These are phyloP conservation scores for Drechslera avenae DNA, from an alignment of 2,329 filamentous ascomycete species.

Conservation along the genomic window DNA sequence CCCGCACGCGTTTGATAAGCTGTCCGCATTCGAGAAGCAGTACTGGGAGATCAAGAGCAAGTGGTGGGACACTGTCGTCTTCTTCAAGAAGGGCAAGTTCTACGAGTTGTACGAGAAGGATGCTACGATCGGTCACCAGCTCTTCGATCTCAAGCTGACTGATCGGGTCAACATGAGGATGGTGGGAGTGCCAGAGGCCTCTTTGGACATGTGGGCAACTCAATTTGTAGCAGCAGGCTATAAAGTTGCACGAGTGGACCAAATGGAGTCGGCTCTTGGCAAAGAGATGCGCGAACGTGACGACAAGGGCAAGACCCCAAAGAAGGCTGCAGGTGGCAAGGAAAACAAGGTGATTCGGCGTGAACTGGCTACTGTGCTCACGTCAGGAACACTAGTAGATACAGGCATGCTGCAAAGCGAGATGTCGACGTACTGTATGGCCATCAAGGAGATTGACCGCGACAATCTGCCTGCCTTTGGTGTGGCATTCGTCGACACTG, in stretches of 20 bases:
- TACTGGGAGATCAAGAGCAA: slow-evolving; percentile 99
- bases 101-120: slow-evolving; percentile 99
- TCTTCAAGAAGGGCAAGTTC: slow-evolving; percentile 99
- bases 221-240: slow-evolving; percentile 98
- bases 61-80: slow-evolving; percentile 95
- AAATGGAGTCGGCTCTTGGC: slow-evolving; percentile 91
- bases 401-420: slow-evolving; percentile 97
- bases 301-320: slow-evolving; percentile 57
- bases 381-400: slow-evolving; percentile 90
- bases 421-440: slow-evolving; percentile 94
- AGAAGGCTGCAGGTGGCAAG: slow-evolving; percentile 50
- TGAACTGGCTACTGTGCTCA: slow-evolving; percentile 89
- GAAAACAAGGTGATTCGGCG: slow-evolving; percentile 92
- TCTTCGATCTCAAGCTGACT: slow-evolving; percentile 97
- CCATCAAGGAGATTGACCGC: slow-evolving; percentile 75
- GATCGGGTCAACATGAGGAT: slow-evolving; percentile 99
- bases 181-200: slow-evolving; percentile 96
- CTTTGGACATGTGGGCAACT: slow-evolving; percentile 95
- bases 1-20: slow-evolving; percentile 75
- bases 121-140: slow-evolving; percentile 91
- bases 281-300: slow-evolving; percentile 99
- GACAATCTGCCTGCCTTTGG: slow-evolving; percentile 84
- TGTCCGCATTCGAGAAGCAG: slow-evolving; percentile 95
- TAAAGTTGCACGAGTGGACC: slow-evolving; percentile 96
- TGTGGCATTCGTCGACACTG: slow-evolving; percentile 91